Conservation (phyloP, 1,284 basidiomycete genomes). For the Porodaedalea pini region DNA sequence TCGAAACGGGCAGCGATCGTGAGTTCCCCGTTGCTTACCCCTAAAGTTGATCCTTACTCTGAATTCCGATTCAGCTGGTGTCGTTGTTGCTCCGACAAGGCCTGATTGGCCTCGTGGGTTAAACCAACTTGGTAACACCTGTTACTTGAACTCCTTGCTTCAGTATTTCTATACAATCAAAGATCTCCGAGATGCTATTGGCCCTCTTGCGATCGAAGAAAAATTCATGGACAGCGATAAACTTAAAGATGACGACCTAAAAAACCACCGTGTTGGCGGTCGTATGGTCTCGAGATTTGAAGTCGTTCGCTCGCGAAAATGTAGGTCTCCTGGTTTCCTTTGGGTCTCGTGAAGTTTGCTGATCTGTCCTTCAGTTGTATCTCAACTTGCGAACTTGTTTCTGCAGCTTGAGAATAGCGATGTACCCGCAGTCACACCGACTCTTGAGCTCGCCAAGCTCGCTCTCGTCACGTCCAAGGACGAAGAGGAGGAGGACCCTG, state of each 20-base stretch:
- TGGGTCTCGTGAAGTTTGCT: conserved; percentile 21
- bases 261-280: conserved; percentile 82
- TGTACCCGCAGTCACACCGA: conserved; percentile 71
- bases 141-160: conserved; percentile 85
- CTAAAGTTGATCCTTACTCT: background rate
- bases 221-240: conserved; percentile 64
- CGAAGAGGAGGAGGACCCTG: conserved; percentile 80
- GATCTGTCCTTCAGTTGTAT: conserved; percentile 55
- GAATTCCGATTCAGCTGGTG: conserved; percentile 51
- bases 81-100: conserved; percentile 45
- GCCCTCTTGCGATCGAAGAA: conserved; percentile 54
- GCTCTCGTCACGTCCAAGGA: conserved; percentile 87
- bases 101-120: conserved; percentile 79
- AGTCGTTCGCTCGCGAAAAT: conserved; percentile 79
- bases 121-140: conserved; percentile 92
- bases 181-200: conserved; percentile 76
- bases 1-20: conserved; percentile 71
- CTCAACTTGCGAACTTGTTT: conserved; percentile 77
- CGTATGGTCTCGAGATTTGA: conserved; percentile 77
- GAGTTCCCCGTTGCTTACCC: conserved; percentile 32
- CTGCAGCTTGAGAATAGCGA: conserved; percentile 70
- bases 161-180: conserved; percentile 96
- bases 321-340: conserved; percentile 42
- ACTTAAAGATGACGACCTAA: conserved; percentile 73
- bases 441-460: conserved; percentile 86